A percentile compares a stretch with the other conserved stretches of the same genome.
Evolutionary conservation across 805 yeast genomes (phyloP).

Genomic region (Blastobotrys terrestris): DNA sequence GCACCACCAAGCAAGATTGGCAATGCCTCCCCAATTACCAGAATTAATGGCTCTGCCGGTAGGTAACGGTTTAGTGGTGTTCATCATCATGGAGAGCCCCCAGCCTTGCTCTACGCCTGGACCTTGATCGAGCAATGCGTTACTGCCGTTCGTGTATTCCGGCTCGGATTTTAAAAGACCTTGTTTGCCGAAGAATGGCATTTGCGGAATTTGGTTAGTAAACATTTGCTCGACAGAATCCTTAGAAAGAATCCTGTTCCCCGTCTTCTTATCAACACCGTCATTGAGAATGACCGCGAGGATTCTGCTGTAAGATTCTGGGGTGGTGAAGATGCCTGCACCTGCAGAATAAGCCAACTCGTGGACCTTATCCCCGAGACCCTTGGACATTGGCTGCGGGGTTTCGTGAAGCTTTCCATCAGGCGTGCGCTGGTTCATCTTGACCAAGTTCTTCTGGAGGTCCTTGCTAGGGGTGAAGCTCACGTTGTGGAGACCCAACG

Average conservation of each 20-base stretch:
- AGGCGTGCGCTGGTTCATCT: conserved; percentile 20
- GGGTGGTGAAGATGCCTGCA: conserved; percentile 38
- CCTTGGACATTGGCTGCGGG: not conserved
- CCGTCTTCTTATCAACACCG: conserved; percentile 35
- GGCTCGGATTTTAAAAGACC: conserved; percentile 16
- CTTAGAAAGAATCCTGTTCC: conserved; percentile 28
- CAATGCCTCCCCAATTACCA: conserved; percentile 38
- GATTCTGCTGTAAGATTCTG: conserved; percentile 36
- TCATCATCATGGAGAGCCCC: conserved; percentile 30
- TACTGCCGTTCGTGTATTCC: conserved; percentile 7
- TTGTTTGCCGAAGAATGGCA: conserved; percentile 21
- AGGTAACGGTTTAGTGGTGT: conserved; percentile 13
- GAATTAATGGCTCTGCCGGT: conserved; percentile 36
- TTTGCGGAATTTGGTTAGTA: conserved; percentile 32
- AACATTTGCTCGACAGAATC: conserved; percentile 33
- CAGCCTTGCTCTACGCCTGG: conserved; percentile 23
- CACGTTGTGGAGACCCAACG: conserved; percentile 27
- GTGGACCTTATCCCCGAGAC: not conserved
- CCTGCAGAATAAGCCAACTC: conserved; percentile 30
- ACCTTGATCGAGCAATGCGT: conserved; percentile 22
- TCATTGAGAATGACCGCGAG: conserved; percentile 37
- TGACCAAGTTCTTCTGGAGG: conserved; percentile 21
- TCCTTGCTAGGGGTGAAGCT: conserved; percentile 25
- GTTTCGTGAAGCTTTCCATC: conserved; percentile 16
- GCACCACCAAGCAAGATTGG: conserved; percentile 38